A percentile compares a stretch with the other conserved stretches of the same genome.
phyloP scores from a whole-genome alignment of 139 green algal genomes.

The Chlorella sp. region DNA sequence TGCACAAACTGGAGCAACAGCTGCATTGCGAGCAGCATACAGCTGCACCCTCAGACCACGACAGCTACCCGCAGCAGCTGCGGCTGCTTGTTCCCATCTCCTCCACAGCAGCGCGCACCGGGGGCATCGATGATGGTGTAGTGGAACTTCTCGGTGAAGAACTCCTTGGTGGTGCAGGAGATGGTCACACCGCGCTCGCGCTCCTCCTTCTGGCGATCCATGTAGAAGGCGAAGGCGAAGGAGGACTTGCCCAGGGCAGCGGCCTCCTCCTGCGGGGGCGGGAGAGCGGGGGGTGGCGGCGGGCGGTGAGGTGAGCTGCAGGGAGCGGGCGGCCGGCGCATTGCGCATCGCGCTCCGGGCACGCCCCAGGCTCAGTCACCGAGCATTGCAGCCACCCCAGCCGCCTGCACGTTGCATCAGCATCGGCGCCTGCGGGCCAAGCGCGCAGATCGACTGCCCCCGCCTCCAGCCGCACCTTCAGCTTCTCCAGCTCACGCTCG shows the following conservation, averaged over 20 bases:
- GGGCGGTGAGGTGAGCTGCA: too few relatives aligned
- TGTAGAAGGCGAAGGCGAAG: slow-evolving; percentile 86
- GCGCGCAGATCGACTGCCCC: neutral
- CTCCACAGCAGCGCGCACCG: slow-evolving; percentile 40
- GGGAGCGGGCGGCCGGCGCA: neutral
- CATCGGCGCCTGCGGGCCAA: neutral
- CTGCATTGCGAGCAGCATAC: too few relatives aligned
- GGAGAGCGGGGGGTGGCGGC: neutral
- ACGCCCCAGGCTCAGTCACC: neutral
- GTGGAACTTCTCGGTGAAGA: slow-evolving; percentile 99
- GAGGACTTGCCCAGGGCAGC: slow-evolving; percentile 76
- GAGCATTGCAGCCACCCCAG: neutral
- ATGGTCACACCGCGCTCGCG: slow-evolving; percentile 96
- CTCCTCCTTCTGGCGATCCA: slow-evolving; percentile 98
- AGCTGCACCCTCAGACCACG: too few relatives aligned
- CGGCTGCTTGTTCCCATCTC: neutral
- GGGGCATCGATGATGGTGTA: slow-evolving; percentile 98
- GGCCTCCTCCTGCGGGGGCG: slow-evolving; percentile 67
- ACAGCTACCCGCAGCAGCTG: neutral
- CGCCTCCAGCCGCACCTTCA: slow-evolving; percentile 48
- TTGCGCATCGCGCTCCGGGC: neutral
- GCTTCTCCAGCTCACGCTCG: slow-evolving; percentile 97
- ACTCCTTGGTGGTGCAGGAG: slow-evolving; percentile 99
- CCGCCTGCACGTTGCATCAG: neutral
- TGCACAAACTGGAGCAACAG: too few relatives aligned